Evolutionary conservation across 169 alveolate genomes (phyloP).

Genomic region (Prorocentrum cordatum): DNA sequence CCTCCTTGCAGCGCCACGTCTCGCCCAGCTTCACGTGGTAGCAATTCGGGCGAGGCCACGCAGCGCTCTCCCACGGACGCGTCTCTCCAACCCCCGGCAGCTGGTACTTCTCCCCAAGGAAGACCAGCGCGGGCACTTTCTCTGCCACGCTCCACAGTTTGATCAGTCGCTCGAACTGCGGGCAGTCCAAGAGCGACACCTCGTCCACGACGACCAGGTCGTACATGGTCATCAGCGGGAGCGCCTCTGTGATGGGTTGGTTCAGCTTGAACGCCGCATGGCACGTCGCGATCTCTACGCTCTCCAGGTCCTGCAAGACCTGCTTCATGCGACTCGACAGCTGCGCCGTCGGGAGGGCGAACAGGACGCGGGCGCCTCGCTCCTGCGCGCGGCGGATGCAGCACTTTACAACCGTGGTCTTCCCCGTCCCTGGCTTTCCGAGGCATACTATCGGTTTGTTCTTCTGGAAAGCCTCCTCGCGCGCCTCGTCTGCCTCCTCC

Average conservation of each 20-base stretch:
- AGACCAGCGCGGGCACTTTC: neutral
- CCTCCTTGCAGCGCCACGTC: constrained; percentile 1
- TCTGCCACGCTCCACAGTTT: neutral
- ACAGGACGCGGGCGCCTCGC: neutral
- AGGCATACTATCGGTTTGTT: too few species aligned
- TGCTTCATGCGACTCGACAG: neutral
- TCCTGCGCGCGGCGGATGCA: neutral
- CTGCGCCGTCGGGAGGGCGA: neutral
- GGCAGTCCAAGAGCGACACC: neutral
- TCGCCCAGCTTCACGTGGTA: neutral
- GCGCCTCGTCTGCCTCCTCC: too few species aligned
- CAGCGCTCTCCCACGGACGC: neutral
- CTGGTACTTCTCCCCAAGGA: constrained; percentile 20
- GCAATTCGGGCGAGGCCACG: neutral
- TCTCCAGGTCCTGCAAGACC: neutral
- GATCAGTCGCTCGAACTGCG: constrained; percentile 10
- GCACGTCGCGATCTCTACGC: neutral
- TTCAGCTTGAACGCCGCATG: neutral
- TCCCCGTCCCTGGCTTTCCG: constrained; percentile 36
- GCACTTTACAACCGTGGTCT: neutral
- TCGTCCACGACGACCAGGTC: neutral
- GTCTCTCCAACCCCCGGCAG: neutral
- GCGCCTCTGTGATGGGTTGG: neutral
- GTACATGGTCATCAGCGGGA: neutral
- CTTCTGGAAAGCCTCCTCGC: too few species aligned